These are phyloP conservation scores for Golubevia pallescens DNA, from an alignment of 1,284 basidiomycete genomes.

Conservation along the genomic window DNA sequence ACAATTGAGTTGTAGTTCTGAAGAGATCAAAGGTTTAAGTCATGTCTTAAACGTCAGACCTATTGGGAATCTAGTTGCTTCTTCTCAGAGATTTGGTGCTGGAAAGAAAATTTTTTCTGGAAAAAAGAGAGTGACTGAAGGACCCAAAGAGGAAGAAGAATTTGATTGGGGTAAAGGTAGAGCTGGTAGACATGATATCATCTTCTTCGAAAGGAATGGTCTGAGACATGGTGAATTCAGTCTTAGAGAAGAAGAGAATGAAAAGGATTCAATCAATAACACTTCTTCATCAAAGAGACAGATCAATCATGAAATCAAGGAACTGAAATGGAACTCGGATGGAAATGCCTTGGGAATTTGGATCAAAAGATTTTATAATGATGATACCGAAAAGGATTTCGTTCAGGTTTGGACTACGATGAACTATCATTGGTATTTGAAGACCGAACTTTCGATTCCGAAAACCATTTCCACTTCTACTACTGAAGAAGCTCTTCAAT, in stretches of 20 bases:
- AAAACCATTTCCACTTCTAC: not conserved
- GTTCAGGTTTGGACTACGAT: constrained; percentile 92
- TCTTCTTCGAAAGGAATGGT: constrained; percentile 96
- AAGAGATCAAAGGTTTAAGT: constrained; percentile 81
- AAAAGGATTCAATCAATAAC: constrained; percentile 31
- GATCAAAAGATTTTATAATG: constrained; percentile 70
- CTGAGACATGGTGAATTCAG: constrained; percentile 87
- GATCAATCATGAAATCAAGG: constrained; percentile 71
- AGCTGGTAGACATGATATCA: constrained; percentile 81
- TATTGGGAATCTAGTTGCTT: constrained; percentile 80
- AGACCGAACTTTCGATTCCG: constrained; percentile 37
- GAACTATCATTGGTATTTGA: constrained; percentile 87
- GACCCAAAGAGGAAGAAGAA: constrained; percentile 70
- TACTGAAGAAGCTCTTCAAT: constrained; percentile 70
- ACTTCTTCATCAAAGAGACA: constrained; percentile 24
- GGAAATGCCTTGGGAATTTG: constrained; percentile 85
- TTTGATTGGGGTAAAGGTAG: constrained; percentile 39
- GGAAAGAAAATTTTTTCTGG: constrained; percentile 51
- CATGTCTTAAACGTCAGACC: constrained; percentile 85
- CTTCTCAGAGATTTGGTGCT: constrained; percentile 79
- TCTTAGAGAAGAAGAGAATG: constrained; percentile 69
- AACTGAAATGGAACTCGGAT: constrained; percentile 86
- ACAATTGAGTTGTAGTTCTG: constrained; percentile 81
- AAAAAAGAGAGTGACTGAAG: no score
- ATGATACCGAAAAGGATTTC: constrained; percentile 20